These are phyloP conservation scores for Schizosaccharomyces versatilis DNA, from an alignment of 1,139 yeast genomes.

Conservation along the genomic window DNA sequence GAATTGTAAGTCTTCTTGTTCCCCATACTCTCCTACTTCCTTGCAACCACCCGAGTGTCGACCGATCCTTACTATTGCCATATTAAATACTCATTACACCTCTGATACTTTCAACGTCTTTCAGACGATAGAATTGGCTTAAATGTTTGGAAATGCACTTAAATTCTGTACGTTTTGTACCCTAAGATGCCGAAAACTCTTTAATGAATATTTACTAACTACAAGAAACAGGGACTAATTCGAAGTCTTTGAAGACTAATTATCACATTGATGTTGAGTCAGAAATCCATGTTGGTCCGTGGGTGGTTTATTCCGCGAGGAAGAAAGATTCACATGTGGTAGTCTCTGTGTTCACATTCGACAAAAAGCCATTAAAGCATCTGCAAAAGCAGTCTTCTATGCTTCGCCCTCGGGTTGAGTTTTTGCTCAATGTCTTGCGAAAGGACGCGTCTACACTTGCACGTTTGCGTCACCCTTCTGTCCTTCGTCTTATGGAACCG, in stretches of 20 bases:
- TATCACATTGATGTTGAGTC: slow-evolving; percentile 59
- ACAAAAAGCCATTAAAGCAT: slow-evolving; percentile 47
- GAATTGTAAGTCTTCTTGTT: no score
- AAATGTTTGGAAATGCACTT: no score
- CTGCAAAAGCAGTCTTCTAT: slow-evolving; percentile 24
- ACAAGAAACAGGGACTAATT: not conserved
- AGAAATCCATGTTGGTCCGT: slow-evolving; percentile 55
- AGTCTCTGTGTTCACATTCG: slow-evolving; percentile 30
- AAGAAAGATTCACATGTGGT: slow-evolving; percentile 26
- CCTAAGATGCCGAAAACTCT: no score
- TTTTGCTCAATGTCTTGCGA: slow-evolving; percentile 28
- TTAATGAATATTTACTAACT: no score
- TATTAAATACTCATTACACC: no score
- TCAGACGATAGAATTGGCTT: no score
- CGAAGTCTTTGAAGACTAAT: slow-evolving; percentile 19
- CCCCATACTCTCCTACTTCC: no score
- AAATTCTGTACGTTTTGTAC: no score
- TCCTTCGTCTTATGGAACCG: slow-evolving; percentile 63
- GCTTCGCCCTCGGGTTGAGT: slow-evolving; percentile 18
- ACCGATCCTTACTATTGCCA: no score
- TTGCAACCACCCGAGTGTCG: no score
- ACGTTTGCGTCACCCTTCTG: slow-evolving; percentile 69
- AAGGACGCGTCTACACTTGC: slow-evolving; percentile 48
- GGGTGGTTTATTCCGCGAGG: slow-evolving; percentile 72
- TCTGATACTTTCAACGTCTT: no score